Conservation (phyloP, 768 basidiomycete genomes). For the Kondoa malvinella region DNA sequence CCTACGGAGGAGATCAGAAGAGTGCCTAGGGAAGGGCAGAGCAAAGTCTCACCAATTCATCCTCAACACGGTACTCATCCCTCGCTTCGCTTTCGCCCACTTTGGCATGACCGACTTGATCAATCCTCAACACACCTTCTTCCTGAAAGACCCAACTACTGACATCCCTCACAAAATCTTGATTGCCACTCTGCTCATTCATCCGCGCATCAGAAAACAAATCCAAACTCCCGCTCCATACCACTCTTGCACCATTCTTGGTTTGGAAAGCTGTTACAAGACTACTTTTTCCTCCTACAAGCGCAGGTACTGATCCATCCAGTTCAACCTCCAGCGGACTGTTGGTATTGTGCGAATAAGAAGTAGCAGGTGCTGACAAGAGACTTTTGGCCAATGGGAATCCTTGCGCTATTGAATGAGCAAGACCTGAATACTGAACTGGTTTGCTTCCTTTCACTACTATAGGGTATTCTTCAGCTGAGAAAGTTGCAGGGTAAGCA, state of each 20-base stretch:
- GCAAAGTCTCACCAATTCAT: slow-evolving; percentile 47
- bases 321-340: slow-evolving; percentile 52
- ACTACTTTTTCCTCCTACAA: slow-evolving; percentile 60
- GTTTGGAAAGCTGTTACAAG: slow-evolving; percentile 85
- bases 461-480: background rate
- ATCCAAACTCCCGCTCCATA: slow-evolving; percentile 65
- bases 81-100: slow-evolving; percentile 48
- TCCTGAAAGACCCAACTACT: slow-evolving; percentile 86
- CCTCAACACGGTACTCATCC: slow-evolving; percentile 69
- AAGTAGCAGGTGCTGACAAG: slow-evolving; percentile 46
- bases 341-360: slow-evolving; percentile 36
- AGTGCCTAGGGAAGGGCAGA: background rate
- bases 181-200: slow-evolving; percentile 54
- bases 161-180: slow-evolving; percentile 54
- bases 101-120: slow-evolving; percentile 43
- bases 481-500: background rate
- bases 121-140: slow-evolving; percentile 58
- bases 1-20: slow-evolving; percentile 35
- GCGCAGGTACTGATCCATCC: slow-evolving; percentile 43
- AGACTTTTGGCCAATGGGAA: slow-evolving; percentile 62
- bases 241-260: slow-evolving; percentile 52
- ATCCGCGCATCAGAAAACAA: slow-evolving; percentile 47
- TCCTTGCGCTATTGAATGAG: slow-evolving; percentile 22
- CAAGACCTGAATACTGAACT: slow-evolving; percentile 20
- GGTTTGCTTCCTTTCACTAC: slow-evolving; percentile 13